Percentiles rank a stretch among this genome's conserved stretches.
These are phyloP conservation scores for Gossypium turneri DNA, from an alignment of 345 rosid genomes.

Conservation along the genomic window DNA sequence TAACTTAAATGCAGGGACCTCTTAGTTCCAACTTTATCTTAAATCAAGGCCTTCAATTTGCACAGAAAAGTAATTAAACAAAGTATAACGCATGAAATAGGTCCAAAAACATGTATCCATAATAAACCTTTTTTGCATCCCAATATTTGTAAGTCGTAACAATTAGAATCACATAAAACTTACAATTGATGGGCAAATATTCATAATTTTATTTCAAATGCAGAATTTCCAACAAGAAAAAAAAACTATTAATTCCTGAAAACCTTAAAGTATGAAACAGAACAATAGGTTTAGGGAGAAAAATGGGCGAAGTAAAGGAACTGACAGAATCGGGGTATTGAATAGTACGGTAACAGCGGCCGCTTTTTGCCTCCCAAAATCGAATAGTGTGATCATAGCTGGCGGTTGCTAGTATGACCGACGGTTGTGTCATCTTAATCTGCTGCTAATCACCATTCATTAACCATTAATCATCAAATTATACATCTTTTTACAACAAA, in stretches of 20 bases:
- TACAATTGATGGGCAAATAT: background rate
- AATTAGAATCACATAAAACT: background rate
- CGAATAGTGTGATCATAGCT: conserved; percentile 89
- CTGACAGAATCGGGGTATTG: conserved; percentile 86
- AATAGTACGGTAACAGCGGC: conserved; percentile 87
- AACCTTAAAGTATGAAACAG: background rate
- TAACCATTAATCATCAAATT: background rate
- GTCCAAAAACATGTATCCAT: background rate
- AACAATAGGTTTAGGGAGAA: background rate
- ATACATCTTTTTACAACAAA: background rate
- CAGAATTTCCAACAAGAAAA: background rate
- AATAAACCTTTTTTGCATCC: background rate
- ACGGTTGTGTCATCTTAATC: conserved; percentile 66
- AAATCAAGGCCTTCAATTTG: background rate
- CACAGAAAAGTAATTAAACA: background rate
- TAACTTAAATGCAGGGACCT: background rate
- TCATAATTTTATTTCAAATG: background rate
- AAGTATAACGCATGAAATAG: background rate
- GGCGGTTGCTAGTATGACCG: conserved; percentile 87
- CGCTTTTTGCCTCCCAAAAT: conserved; percentile 95
- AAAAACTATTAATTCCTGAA: background rate
- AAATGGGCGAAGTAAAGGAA: background rate
- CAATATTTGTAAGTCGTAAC: background rate
- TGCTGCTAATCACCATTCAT: conserved; percentile 16
- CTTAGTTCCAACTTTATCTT: background rate